These are phyloP conservation scores for Perkinsela sp. DNA, from an alignment of 208 protist genomes.

Conservation along the genomic window DNA sequence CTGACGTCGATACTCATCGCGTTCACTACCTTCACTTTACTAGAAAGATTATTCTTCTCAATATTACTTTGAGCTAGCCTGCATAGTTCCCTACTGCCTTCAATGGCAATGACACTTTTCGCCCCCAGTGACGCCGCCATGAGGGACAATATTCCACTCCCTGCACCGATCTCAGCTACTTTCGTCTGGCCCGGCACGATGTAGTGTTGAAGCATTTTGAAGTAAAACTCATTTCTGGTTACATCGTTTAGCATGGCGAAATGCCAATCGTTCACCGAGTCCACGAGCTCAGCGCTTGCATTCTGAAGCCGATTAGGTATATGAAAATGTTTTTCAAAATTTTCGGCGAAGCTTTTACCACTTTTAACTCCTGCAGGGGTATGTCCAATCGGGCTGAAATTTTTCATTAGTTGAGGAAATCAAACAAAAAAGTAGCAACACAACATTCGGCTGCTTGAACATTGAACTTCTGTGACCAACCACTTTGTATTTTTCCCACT, in stretches of 20 bases:
- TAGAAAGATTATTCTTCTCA: constrained; percentile 22
- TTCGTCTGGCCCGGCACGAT: constrained; percentile 32
- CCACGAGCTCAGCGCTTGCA: constrained; percentile 24
- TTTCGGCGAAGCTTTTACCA: constrained; percentile 17
- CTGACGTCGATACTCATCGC: constrained; percentile 52
- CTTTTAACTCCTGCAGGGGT: background rate
- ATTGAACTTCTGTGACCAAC: too few species aligned
- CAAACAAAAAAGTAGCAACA: too few species aligned
- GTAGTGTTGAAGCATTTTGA: constrained; percentile 23
- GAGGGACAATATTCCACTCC: constrained; percentile 55
- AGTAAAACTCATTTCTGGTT: constrained; percentile 60
- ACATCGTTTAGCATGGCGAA: constrained; percentile 73
- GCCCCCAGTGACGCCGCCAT: constrained; percentile 59
- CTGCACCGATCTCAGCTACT: constrained; percentile 67
- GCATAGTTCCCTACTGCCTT: constrained; percentile 48
- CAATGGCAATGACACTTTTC: constrained; percentile 63
- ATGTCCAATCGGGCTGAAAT: background rate
- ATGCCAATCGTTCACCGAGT: constrained; percentile 73
- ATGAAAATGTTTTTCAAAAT: constrained; percentile 27
- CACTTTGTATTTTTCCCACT: too few species aligned
- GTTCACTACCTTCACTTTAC: constrained; percentile 38
- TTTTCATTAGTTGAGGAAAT: too few species aligned
- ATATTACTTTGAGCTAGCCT: constrained; percentile 37
- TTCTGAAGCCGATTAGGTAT: constrained; percentile 26
- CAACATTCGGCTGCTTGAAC: too few species aligned